Conservation (phyloP, 352 stramenopile species). For the Globisporangium yorkense region DNA sequence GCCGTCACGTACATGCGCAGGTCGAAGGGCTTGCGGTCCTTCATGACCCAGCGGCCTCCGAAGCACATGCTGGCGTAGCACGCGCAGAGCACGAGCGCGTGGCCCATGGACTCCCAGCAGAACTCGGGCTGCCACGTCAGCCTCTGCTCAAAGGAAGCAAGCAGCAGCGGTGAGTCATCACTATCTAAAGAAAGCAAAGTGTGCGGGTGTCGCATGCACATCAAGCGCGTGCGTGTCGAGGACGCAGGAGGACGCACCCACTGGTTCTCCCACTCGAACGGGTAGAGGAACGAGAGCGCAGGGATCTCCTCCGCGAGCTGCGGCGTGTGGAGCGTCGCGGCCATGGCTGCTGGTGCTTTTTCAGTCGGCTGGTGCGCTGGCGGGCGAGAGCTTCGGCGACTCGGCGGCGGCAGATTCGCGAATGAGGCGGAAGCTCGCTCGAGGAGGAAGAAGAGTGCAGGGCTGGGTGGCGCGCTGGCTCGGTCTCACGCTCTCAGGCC, state of each 20-base stretch:
- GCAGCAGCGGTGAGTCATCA: no score
- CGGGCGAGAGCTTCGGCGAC: not conserved
- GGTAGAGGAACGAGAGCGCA: slow-evolving; percentile 52
- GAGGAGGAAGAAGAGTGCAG: not conserved
- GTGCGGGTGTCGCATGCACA: not conserved
- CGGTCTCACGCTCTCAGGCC: no score
- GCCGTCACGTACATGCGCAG: slow-evolving; percentile 49
- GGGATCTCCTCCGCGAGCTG: slow-evolving; percentile 46
- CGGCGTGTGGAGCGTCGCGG: slow-evolving; percentile 8
- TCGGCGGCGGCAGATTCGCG: slow-evolving; percentile 3
- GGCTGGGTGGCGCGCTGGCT: no score
- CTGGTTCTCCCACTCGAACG: slow-evolving; percentile 68
- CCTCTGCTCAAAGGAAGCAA: slow-evolving; percentile 17
- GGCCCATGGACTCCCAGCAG: slow-evolving; percentile 54
- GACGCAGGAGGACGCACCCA: slow-evolving; percentile 26
- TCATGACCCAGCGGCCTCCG: slow-evolving; percentile 68
- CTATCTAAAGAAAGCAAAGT: not conserved
- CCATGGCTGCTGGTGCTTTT: slow-evolving; percentile 1
- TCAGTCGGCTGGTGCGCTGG: not conserved
- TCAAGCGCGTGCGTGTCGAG: not conserved
- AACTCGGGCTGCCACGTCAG: slow-evolving; percentile 66
- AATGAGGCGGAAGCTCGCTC: slow-evolving; percentile 4
- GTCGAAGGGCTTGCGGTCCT: slow-evolving; percentile 71
- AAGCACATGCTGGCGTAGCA: slow-evolving; percentile 78
- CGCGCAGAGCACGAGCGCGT: slow-evolving; percentile 54